Evolutionary conservation across 2,329 filamentous ascomycete genomes (phyloP).

Genomic region (Bisporella sp.): DNA sequence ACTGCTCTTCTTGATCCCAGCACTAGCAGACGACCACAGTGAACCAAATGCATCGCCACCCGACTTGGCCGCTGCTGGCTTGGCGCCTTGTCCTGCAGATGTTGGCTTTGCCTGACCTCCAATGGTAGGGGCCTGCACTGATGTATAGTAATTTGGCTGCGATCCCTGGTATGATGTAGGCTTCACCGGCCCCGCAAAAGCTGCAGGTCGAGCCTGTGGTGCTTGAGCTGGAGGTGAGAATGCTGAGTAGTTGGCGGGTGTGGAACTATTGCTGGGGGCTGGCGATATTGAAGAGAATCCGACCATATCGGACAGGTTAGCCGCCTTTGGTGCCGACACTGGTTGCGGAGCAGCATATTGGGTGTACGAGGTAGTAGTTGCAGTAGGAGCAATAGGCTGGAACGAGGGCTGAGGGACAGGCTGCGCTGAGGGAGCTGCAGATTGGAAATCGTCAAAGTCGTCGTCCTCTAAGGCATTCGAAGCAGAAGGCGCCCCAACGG

Average conservation of each 20-base stretch:
- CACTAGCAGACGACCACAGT: constrained; percentile 66
- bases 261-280: constrained; percentile 48
- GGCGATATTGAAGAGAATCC: constrained; percentile 77
- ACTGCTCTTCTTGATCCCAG: constrained; percentile 66
- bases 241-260: constrained; percentile 57
- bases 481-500: constrained; percentile 34
- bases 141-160: constrained; percentile 93
- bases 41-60: constrained; percentile 78
- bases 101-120: constrained; percentile 24
- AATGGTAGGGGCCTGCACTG: constrained; percentile 48
- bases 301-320: constrained; percentile 73
- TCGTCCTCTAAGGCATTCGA: constrained; percentile 58
- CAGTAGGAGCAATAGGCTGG: constrained; percentile 37
- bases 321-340: constrained; percentile 73
- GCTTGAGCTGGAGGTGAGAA: constrained; percentile 43
- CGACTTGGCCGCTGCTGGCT: constrained; percentile 46
- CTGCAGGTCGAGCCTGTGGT: constrained; percentile 37
- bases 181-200: background rate
- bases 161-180: constrained; percentile 64
- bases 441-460: constrained; percentile 97
- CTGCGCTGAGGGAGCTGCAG: constrained; percentile 55
- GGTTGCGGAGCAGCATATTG: constrained; percentile 80
- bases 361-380: constrained; percentile 47
- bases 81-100: constrained; percentile 31
- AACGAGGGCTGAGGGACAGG: constrained; percentile 36